Percentiles rank a stretch among this genome's conserved stretches.
These are phyloP conservation scores for Wickerhamiella lipophila DNA, from an alignment of 805 yeast species.

Conservation along the genomic window DNA sequence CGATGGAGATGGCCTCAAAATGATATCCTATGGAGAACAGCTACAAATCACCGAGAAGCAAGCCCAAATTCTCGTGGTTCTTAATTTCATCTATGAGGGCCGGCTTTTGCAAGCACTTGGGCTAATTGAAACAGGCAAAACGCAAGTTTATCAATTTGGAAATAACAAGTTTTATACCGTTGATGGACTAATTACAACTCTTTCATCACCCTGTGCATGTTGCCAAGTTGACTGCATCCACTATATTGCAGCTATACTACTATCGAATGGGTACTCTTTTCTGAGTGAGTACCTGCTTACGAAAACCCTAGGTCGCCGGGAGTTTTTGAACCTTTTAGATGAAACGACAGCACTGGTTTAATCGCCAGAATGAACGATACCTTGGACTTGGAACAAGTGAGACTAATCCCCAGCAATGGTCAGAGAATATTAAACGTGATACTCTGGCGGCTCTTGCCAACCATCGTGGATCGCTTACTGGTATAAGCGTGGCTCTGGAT, in stretches of 20 bases:
- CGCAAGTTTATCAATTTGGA: neutral
- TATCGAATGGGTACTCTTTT: neutral
- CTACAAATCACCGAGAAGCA: constrained; percentile 4
- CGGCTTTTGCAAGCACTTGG: constrained; percentile 3
- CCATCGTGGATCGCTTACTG: constrained; percentile 14
- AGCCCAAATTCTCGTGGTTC: neutral
- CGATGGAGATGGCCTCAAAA: neutral
- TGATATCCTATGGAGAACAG: constrained; percentile 5
- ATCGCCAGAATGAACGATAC: constrained; percentile 13
- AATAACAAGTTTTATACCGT: neutral
- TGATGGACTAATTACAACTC: neutral
- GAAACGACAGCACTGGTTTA: constrained; percentile 12
- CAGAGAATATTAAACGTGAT: constrained; percentile 13
- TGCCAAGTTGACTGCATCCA: neutral
- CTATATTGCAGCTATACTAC: neutral
- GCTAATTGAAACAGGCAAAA: neutral
- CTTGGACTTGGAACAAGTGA: constrained; percentile 17
- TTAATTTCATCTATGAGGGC: constrained; percentile 7
- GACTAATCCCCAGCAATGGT: constrained; percentile 17
- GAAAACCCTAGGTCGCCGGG: constrained; percentile 29
- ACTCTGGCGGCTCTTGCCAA: constrained; percentile 17
- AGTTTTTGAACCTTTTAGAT: constrained; percentile 24
- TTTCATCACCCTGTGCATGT: neutral
- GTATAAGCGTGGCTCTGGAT: constrained; percentile 15
- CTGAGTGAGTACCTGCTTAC: constrained; percentile 17